Base-by-base conservation (phyloP, 257 asterid species). In the Capsicum rhomboideum region DNA sequence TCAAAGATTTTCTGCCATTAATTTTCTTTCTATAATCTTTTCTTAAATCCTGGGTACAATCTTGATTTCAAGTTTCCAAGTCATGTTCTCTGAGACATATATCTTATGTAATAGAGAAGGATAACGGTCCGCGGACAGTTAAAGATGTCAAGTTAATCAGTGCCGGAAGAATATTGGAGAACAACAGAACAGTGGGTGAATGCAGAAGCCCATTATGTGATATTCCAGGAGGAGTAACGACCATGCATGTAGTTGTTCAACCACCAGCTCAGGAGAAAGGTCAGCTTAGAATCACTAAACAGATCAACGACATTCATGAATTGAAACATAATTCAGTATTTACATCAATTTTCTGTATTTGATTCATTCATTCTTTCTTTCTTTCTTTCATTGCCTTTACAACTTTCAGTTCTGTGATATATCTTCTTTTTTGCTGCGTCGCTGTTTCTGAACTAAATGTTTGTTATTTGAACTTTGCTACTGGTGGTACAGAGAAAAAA, bases 171-270 rank as follows among this genome's bases (percentile, higher is more conserved):
- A 90, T 95, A 91, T 86, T 95, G 86, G 99, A 95, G 90, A 94
- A 93, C 88, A 92, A 78, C 86, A 89, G 80, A 90, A 95, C 97
- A 14, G 93, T 95, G 59, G 97, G 90, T 50, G 98, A 95, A 74
- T 94, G 97, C 80, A 86, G 89, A 89, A 94, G 93, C 88, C 95
- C 96, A 4, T 86, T 94, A 59, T 92, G 94, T 85, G 98, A 92
- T 82, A 81, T 89, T 81, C 97, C 98, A 0, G 98, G 94, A 78
- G 98, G 93, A 61, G 92, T 89, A 85, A 92, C 93, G 18, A 95
- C 98, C 87, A 95, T 95, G 97, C 98, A 94, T 84, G 97, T 94
- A 8, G 95, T 95, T 40, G 91, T 95, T 86, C 96, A 92, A 82
- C 97, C 93, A 55, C 98, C 92, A 49, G 89, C 90, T 5, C 74